These are phyloP conservation scores for Williopsis jadinii DNA, from an alignment of 1,139 yeast species.

Conservation along the genomic window DNA sequence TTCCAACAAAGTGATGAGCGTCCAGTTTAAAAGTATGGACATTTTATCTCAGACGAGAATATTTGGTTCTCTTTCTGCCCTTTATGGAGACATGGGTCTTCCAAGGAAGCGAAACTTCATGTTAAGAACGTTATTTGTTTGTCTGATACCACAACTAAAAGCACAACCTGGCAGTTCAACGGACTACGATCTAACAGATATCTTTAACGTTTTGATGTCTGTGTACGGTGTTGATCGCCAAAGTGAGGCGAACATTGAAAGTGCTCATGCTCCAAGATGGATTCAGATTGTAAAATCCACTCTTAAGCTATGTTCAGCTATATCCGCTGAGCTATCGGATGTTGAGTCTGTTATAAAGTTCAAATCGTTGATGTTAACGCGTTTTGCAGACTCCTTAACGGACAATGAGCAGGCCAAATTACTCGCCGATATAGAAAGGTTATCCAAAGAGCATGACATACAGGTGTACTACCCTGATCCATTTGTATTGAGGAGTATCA, in stretches of 20 bases:
- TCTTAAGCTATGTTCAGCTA: slow-evolving; percentile 45
- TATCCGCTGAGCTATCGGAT: slow-evolving; percentile 48
- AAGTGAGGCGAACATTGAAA: slow-evolving; percentile 20
- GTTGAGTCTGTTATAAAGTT: slow-evolving; percentile 38
- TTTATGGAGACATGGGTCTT: slow-evolving; percentile 58
- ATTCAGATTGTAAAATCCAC: slow-evolving; percentile 49
- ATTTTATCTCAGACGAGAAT: slow-evolving; percentile 51
- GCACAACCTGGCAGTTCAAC: background rate
- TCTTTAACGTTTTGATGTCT: slow-evolving; percentile 35
- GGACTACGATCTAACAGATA: slow-evolving; percentile 23
- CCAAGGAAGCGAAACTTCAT: slow-evolving; percentile 65
- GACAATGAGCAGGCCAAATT: slow-evolving; percentile 40
- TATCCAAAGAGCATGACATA: slow-evolving; percentile 17
- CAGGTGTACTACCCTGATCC: slow-evolving; percentile 61
- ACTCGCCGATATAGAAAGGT: slow-evolving; percentile 21
- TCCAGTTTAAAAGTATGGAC: slow-evolving; percentile 36
- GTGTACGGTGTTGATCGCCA: slow-evolving; percentile 35
- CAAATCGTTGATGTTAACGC: slow-evolving; percentile 46
- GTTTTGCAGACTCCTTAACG: slow-evolving; percentile 44
- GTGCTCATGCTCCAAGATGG: slow-evolving; percentile 39
- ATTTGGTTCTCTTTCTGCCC: slow-evolving; percentile 57
- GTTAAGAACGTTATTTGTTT: slow-evolving; percentile 50
- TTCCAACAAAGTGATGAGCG: slow-evolving; percentile 37
- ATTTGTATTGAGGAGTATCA: slow-evolving; percentile 48
- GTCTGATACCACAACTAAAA: slow-evolving; percentile 40